These are phyloP conservation scores for Toxoplasma gondii DNA, from an alignment of 169 alveolate genomes.

Conservation along the genomic window DNA sequence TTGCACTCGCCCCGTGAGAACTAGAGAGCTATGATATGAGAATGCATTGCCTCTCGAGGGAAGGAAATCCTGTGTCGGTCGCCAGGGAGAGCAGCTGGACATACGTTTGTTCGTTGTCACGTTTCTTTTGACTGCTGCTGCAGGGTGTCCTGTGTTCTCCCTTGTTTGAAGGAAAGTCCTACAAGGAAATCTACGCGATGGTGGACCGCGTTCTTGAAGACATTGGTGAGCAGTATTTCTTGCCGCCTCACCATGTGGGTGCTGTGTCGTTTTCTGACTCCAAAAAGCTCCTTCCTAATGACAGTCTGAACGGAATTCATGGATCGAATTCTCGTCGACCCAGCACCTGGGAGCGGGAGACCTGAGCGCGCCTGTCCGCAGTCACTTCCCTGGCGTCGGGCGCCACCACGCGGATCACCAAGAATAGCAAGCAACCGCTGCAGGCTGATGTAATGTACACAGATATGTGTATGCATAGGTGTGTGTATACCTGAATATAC, in stretches of 20 bases:
- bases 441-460: neutral
- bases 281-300: neutral
- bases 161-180: conserved; percentile 85
- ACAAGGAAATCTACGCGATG: conserved; percentile 83
- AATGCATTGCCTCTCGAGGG: too few relatives aligned
- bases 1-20: too few relatives aligned
- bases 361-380: neutral
- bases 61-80: too few relatives aligned
- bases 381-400: too few relatives aligned
- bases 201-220: conserved; percentile 81
- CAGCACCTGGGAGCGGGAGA: neutral
- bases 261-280: neutral
- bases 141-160: conserved; percentile 91
- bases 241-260: neutral
- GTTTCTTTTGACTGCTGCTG: too few relatives aligned
- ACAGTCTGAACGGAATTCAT: neutral
- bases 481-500: neutral
- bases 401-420: too few relatives aligned
- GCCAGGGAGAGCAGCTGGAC: too few relatives aligned
- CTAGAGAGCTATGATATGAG: too few relatives aligned
- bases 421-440: neutral
- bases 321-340: too few relatives aligned
- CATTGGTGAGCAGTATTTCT: conserved; percentile 72
- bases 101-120: too few relatives aligned
- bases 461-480: neutral